Evolutionary conservation across 148 eudicot species (phyloP).

Genomic region (Spergularia marina): DNA sequence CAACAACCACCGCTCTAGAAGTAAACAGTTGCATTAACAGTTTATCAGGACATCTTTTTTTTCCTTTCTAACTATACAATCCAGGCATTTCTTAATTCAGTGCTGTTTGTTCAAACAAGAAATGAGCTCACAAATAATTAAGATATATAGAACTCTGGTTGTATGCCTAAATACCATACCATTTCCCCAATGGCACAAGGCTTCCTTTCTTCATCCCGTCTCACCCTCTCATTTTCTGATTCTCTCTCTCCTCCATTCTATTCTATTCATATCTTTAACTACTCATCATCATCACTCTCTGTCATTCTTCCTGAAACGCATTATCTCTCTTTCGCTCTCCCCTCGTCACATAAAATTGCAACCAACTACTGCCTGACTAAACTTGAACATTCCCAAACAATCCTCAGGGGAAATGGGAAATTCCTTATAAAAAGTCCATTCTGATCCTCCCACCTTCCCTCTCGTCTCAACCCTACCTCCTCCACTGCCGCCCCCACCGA

Average conservation of each 20-base stretch:
- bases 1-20: no score
- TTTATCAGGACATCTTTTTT: background rate
- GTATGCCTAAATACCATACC: background rate
- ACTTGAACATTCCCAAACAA: background rate
- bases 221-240: background rate
- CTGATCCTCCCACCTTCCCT: slow-evolving; percentile 20
- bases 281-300: no score
- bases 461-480: background rate
- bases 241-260: background rate
- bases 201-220: background rate
- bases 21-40: no score
- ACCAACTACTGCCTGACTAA: background rate
- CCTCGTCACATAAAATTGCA: background rate
- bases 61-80: background rate
- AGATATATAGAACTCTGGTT: background rate
- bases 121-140: background rate
- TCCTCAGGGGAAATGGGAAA: slow-evolving; percentile 30
- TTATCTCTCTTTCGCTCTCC: no score
- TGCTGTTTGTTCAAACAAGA: background rate
- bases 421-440: slow-evolving; percentile 20
- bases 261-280: no score
- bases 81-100: background rate
- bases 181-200: background rate
- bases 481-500: background rate
- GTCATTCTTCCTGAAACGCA: no score